Conservation (phyloP, 139 green algal genomes). For the Chlamydomonas sp. region DNA sequence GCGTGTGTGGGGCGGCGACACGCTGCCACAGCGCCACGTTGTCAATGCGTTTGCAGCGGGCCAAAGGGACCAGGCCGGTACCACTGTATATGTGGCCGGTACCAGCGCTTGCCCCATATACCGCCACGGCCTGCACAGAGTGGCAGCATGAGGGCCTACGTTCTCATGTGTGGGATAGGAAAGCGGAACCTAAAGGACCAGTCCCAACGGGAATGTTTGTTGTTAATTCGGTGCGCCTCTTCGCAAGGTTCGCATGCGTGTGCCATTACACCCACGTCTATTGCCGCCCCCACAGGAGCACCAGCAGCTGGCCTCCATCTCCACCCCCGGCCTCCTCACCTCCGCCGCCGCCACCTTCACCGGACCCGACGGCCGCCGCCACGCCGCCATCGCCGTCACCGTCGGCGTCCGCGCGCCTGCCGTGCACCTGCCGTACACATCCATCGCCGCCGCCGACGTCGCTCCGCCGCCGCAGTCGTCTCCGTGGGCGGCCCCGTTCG, state of each 20-base stretch:
- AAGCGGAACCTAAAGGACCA: too few species aligned
- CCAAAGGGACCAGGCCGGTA: too few species aligned
- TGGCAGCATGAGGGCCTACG: too few species aligned
- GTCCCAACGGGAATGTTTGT: too few species aligned
- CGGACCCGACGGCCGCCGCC: slow-evolving; percentile 29
- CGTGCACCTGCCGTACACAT: neutral
- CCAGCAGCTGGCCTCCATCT: slow-evolving; percentile 2
- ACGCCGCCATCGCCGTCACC: slow-evolving; percentile 16
- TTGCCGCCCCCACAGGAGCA: neutral
- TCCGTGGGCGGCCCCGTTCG: neutral
- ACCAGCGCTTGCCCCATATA: too few species aligned
- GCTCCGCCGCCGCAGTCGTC: neutral
- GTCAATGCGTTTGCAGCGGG: too few species aligned
- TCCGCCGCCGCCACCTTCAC: slow-evolving; percentile 15
- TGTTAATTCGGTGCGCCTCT: neutral
- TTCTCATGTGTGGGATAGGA: too few species aligned
- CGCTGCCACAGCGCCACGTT: neutral
- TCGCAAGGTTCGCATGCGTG: neutral
- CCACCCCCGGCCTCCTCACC: slow-evolving; percentile 14
- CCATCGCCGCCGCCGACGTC: neutral
- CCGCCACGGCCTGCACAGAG: too few species aligned
- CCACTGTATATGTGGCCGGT: too few species aligned
- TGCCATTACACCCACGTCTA: neutral
- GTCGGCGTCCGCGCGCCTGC: neutral
- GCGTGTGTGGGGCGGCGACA: neutral